A percentile compares a stretch with the other conserved stretches of the same genome.
These are phyloP conservation scores for Coemansia sp. DNA, from an alignment of 192 early-diverging fungal species.

Conservation along the genomic window DNA sequence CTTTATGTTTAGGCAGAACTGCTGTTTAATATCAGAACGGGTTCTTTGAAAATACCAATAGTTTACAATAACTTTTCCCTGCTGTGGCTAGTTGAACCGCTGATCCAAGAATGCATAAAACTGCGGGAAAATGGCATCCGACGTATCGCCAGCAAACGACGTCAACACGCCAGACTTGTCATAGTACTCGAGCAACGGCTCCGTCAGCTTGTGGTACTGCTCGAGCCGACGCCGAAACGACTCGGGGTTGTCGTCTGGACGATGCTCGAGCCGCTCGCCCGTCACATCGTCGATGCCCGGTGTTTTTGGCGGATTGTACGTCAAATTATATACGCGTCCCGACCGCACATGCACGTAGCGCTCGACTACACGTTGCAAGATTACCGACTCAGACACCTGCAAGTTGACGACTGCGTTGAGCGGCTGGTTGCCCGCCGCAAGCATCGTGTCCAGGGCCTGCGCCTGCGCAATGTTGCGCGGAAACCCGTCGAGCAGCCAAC, in stretches of 20 bases:
- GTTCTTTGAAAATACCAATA: no score
- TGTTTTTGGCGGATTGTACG: slow-evolving; percentile 87
- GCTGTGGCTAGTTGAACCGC: slow-evolving; percentile 27
- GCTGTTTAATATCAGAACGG: background rate
- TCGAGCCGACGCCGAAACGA: slow-evolving; percentile 75
- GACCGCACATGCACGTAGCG: slow-evolving; percentile 91
- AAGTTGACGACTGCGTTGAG: slow-evolving; percentile 87
- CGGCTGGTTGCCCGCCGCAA: slow-evolving; percentile 54
- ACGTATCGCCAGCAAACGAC: slow-evolving; percentile 75
- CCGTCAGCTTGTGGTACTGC: slow-evolving; percentile 74
- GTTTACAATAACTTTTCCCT: background rate
- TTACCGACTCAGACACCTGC: slow-evolving; percentile 87
- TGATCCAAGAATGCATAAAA: slow-evolving; percentile 55
- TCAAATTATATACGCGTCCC: slow-evolving; percentile 91
- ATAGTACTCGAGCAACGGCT: slow-evolving; percentile 89
- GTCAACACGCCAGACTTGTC: slow-evolving; percentile 60
- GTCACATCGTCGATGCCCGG: slow-evolving; percentile 86
- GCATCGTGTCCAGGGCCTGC: slow-evolving; percentile 61
- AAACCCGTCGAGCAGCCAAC: slow-evolving; percentile 89
- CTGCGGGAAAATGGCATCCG: slow-evolving; percentile 91
- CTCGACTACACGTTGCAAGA: slow-evolving; percentile 88
- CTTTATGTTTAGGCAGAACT: background rate
- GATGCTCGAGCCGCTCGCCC: slow-evolving; percentile 85
- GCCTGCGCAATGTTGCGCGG: slow-evolving; percentile 88
- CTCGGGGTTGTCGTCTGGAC: slow-evolving; percentile 87